Percentiles rank a stretch among this genome's conserved stretches.
Evolutionary conservation across 2,329 filamentous ascomycete species (phyloP).

Genomic region (Teratosphaeria destructans): DNA sequence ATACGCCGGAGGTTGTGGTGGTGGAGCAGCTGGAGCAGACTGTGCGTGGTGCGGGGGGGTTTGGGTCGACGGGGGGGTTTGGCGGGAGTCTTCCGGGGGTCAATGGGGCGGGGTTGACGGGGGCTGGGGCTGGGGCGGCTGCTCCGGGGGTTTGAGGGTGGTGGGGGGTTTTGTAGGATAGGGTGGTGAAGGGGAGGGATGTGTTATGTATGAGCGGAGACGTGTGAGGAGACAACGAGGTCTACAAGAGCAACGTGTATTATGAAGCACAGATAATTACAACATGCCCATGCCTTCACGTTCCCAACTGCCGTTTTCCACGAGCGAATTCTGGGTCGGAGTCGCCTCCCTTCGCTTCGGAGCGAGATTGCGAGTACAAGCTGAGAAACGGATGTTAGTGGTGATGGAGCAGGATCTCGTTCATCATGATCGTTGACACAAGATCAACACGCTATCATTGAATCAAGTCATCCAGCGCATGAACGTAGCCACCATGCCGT

Average conservation of each 20-base stretch:
- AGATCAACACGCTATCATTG: too few species aligned
- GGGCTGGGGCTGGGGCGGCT: neutral
- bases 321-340: too few species aligned
- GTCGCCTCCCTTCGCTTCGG: too few species aligned
- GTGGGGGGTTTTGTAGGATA: neutral
- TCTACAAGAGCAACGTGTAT: neutral
- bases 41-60: constrained; percentile 79
- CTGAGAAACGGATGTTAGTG: too few species aligned
- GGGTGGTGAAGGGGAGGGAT: neutral
- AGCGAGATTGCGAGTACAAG: too few species aligned
- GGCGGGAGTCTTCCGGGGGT: constrained; percentile 22
- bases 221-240: neutral
- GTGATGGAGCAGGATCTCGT: too few species aligned
- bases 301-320: too few species aligned
- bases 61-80: constrained; percentile 69
- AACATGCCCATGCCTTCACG: too few species aligned
- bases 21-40: constrained; percentile 83
- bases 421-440: too few species aligned
- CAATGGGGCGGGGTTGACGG: constrained; percentile 7
- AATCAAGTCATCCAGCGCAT: too few species aligned
- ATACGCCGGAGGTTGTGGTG: constrained; percentile 83
- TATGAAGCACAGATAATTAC: too few species aligned
- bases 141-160: neutral
- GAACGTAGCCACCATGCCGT: too few species aligned
- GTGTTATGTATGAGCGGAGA: neutral